These are phyloP conservation scores for Krasilnikovozyma curviuscula DNA, from an alignment of 768 basidiomycete species.

Conservation along the genomic window DNA sequence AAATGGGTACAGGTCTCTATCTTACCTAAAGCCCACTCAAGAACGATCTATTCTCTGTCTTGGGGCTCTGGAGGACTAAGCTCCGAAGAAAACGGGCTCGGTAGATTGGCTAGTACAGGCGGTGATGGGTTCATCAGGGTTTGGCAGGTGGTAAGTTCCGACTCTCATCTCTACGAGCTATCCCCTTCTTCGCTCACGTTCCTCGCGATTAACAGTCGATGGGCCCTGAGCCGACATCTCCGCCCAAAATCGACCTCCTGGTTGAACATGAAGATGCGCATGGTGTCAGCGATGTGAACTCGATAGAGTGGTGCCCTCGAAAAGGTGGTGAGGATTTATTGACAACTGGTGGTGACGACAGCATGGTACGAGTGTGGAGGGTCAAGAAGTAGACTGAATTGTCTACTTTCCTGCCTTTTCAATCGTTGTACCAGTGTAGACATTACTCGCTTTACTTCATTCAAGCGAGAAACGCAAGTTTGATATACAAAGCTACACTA, in stretches of 20 bases:
- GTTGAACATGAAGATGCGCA: conserved; percentile 48
- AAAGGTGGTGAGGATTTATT: conserved; percentile 44
- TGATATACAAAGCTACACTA: too few relatives aligned
- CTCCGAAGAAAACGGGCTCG: conserved; percentile 31
- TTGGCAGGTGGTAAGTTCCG: conserved; percentile 40
- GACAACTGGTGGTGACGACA: conserved; percentile 65
- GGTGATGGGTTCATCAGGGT: conserved; percentile 68
- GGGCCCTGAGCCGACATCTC: background rate
- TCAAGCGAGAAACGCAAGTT: too few relatives aligned
- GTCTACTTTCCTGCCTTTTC: too few relatives aligned
- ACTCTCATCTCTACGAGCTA: background rate
- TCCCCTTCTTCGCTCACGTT: conserved; percentile 4
- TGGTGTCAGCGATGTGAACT: conserved; percentile 66
- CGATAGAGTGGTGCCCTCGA: conserved; percentile 58
- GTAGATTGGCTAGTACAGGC: conserved; percentile 68
- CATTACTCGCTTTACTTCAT: too few relatives aligned
- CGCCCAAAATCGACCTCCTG: conserved; percentile 29
- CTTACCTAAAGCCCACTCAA: conserved; percentile 9
- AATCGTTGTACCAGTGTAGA: too few relatives aligned
- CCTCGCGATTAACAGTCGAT: conserved; percentile 7
- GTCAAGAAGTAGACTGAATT: too few relatives aligned
- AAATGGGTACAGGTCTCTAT: background rate
- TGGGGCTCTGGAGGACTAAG: conserved; percentile 38
- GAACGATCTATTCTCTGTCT: conserved; percentile 60
- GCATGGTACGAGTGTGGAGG: too few relatives aligned